Percentiles rank a stretch among this genome's conserved stretches.
phyloP scores from a whole-genome alignment of 169 alveolate genomes.

The Eimeria necatrix region DNA sequence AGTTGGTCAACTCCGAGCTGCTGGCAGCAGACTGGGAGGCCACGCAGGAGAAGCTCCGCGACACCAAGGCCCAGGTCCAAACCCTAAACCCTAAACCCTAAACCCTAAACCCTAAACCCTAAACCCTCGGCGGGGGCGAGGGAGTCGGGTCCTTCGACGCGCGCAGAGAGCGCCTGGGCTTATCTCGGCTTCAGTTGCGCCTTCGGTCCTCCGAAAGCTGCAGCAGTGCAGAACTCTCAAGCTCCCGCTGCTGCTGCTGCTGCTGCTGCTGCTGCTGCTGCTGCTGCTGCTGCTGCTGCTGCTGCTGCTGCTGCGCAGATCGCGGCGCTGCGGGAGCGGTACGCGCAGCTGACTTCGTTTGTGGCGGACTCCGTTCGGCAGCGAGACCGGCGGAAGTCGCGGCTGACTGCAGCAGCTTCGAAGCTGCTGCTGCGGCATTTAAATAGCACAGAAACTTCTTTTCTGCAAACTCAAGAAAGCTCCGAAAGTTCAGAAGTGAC shows the following conservation, averaged over 20 bases:
- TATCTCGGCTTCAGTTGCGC: no score
- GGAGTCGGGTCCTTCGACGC: no score
- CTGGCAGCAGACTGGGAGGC: constrained; percentile 81
- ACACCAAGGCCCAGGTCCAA: constrained; percentile 25
- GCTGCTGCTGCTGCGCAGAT: constrained; percentile 5
- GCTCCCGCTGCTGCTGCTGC: not conserved
- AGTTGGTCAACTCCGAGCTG: constrained; percentile 90
- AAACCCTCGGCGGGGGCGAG: no score
- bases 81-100: no score
- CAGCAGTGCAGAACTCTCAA: no score
- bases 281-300: not conserved
- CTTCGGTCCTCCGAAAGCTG: no score
- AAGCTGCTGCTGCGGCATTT: constrained; percentile 55
- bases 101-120: no score
- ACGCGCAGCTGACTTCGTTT: constrained; percentile 17
- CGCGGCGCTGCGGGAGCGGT: not conserved
- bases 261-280: not conserved
- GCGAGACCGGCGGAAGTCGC: not conserved
- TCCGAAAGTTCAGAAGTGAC: no score
- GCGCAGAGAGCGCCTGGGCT: no score
- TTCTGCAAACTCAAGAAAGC: no score
- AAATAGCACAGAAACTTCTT: not conserved
- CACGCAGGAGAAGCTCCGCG: constrained; percentile 54
- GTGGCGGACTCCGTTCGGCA: constrained; percentile 18
- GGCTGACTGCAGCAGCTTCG: constrained; percentile 4